Evolutionary conservation across 108 stramenopile genomes (phyloP), one percentile per base, ranked within the genome.

Genomic region (Skeletonema grethae): DNA sequence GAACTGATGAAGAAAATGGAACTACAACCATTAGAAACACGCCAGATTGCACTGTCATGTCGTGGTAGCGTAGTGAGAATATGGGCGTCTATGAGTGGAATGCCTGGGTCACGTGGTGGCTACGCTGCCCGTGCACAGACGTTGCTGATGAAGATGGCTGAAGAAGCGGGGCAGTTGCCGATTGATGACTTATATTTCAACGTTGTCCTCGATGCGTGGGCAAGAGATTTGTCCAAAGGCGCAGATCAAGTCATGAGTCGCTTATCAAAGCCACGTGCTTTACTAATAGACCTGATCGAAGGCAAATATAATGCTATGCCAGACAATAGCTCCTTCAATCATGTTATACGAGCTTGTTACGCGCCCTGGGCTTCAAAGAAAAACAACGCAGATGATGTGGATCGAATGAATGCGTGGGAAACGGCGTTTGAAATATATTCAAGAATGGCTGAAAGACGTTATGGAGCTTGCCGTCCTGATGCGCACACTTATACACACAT

Each of bases 241-340:
- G 8, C 28, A 7, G 60, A 45, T 38, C 61, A 41, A 32, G 36
- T 59, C 7, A 67, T 67, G 36, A 41, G 60, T 35, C 61, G 20
- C 20, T 35, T 78, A 35, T 71, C 64, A 25, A 78, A 55, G 22
- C 65, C 71, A 31, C 77, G 59, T 61, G 34, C 24, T 65, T 48
- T 71, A n/a, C 35, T 78, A 39, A 62, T 70, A 60, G 61, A 59
- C 9, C 67, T 78, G 65, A 58, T 45, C 4, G 56, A 46, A 15
- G 57, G 43, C 28, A 31, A 75, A 61, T 68, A 63, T 35, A 67
- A 78, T 61, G 65, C 71, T 58, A 45, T 58, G 35, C 77, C 77
- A 53, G 77, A 78, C 50, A 71, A 59, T 13, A 78, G 77, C 65
- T 78, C 77, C 1, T 78, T 71, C 60, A 78, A 78, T 57, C 77